Evolutionary conservation across 1,284 basidiomycete genomes (phyloP), one percentile per base, ranked within the genome.

Genomic region (Tilletia horrida): DNA sequence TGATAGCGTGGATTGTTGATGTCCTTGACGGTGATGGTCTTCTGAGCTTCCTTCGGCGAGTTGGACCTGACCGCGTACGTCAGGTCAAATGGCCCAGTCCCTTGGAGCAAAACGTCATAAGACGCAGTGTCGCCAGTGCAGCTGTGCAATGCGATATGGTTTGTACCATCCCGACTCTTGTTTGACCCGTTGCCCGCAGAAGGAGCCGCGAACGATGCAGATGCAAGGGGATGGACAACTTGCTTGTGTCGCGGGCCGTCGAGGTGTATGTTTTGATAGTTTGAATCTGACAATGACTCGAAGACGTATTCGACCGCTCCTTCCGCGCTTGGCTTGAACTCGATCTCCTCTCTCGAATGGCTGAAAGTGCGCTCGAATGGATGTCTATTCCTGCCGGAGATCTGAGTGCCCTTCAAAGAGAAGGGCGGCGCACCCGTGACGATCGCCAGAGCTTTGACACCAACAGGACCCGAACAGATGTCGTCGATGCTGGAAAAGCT

Each of bases 401-500:
- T 86, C 40, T 85, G 87, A 84, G 14, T 59, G 4, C 55, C 55
- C 55, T 35, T 59, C 25, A 59, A 93, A 93, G 80, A 88, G 88
- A 97, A 97, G 1, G 95, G 95, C 42, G 93, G 90, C 1, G 88
- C 90, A 23, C 95, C 95, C 50, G 90, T 91, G 55, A 97, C 86
- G 62, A 93, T 87, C 57, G 97, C 88, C 14, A 89, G 88, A 4
- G 91, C 92, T 29, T 90, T 90, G 63, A 95, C 90, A 9, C 95
- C 95, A 29, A 91, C 93, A 73, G 97, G 93, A 14, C 93, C 92
- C 43, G 92, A 93, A 81, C 93, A 97, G 69, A 68, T 73, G 65
- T 74, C 95, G 75, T 94, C 91, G 73, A 97, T 90, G 65, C 90
- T 89, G 76, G 89, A 90, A 86, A 93, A 93, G 79, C 90, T 87